phyloP scores from a whole-genome alignment of 331 rosid genomes.

The Saraca asoca region DNA sequence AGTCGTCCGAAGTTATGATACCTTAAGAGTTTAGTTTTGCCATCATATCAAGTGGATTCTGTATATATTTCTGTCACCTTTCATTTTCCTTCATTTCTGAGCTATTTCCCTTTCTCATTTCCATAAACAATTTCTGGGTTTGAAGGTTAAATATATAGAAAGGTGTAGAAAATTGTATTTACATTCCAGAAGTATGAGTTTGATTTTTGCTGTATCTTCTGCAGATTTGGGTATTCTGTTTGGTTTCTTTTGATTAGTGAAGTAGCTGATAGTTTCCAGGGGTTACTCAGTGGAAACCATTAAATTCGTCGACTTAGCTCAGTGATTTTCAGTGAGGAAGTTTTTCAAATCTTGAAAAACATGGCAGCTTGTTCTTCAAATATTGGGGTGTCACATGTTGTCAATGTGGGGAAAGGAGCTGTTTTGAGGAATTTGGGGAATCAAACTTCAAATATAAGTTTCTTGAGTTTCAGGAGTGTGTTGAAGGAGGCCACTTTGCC shows the following conservation, averaged over 20 bases:
- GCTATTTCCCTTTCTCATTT: constrained; percentile 1
- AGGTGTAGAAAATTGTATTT: not conserved
- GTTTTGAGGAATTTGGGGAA: constrained; percentile 31
- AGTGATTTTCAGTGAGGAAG: constrained; percentile 25
- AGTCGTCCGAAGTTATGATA: too few relatives aligned
- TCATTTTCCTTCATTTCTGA: too few relatives aligned
- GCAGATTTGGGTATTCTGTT: constrained; percentile 24
- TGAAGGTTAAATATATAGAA: constrained; percentile 11
- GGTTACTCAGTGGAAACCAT: constrained; percentile 8
- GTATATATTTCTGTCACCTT: too few relatives aligned
- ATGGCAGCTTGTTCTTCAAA: constrained; percentile 41
- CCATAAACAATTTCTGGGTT: not conserved
- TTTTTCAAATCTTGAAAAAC: constrained; percentile 19
- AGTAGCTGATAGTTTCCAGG: constrained; percentile 17
- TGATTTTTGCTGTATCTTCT: not conserved
- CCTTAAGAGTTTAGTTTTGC: too few relatives aligned
- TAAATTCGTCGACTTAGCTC: constrained; percentile 30
- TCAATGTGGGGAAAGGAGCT: constrained; percentile 31
- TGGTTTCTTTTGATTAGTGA: constrained; percentile 5
- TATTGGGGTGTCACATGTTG: constrained; percentile 37
- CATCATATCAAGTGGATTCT: too few relatives aligned
- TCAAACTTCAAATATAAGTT: constrained; percentile 32
- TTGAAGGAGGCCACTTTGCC: constrained; percentile 38
- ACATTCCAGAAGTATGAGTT: constrained; percentile 27
- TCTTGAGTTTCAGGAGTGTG: constrained; percentile 42